Evolutionary conservation across 2,329 filamentous ascomycete species (phyloP), one percentile per base, ranked within the genome.

Genomic region (Talaromyces albobiverticillius): DNA sequence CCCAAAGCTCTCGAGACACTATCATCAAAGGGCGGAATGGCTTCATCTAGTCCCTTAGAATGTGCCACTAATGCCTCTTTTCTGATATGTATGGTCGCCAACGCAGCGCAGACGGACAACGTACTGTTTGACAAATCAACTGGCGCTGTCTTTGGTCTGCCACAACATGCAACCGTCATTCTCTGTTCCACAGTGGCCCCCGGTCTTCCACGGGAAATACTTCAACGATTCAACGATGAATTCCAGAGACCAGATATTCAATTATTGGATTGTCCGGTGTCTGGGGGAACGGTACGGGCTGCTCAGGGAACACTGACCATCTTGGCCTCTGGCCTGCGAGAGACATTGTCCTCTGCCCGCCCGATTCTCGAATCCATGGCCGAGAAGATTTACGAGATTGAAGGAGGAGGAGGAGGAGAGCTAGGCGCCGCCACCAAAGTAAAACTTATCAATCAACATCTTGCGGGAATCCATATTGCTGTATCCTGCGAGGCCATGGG

Each of bases 401-500:
- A 72, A 13, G 81, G 81, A 2, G 79, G 76, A n/a, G n/a, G n/a
- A n/a, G n/a, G n/a, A n/a, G n/a, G n/a, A n/a, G n/a, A n/a, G 1
- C 71, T 82, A 45, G 78, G 78, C 23, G 74, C 74, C 4, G 80
- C 80, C 4, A 80, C 77, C 9, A 82, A 82, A 18, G 78, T 82
- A 61, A 83, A 83, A 60, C 76, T 83, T 46, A 76, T 84, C 47
- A 79, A 83, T 61, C 79, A 84, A 59, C 74, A 83, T 4, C 76
- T 85, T 40, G 79, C 80, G 0, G 82, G 79, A 1, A 79, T 82
- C 4, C 81, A 85, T 62, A 82, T 85, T 45, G 74, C 80, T 8
- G 71, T n/a, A n/a, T n/a, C n/a, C 2, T 76, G 75, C 14, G 82
- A 85, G 64, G 79, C 79, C 0, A 81, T 83, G 73, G 79, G 79